These are phyloP conservation scores for Backusella australiensis DNA, from an alignment of 192 early-diverging fungal species.

Conservation along the genomic window DNA sequence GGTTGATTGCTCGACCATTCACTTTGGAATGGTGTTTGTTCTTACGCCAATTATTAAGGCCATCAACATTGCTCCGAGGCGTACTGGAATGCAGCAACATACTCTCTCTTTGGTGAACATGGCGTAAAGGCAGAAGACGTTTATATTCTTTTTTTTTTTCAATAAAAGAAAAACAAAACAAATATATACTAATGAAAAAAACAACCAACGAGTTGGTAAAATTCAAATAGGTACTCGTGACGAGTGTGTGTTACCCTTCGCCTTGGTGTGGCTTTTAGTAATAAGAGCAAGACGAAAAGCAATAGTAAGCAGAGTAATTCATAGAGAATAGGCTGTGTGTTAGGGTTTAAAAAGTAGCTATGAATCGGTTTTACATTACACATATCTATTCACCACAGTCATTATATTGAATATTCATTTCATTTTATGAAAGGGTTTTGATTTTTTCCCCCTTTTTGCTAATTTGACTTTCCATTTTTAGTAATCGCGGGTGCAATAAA, in stretches of 20 bases:
- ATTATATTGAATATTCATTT: background rate
- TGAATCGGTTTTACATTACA: background rate
- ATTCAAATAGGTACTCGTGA: background rate
- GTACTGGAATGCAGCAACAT: conserved; percentile 17
- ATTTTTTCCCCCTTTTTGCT: background rate
- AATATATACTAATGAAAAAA: background rate
- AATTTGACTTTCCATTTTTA: background rate
- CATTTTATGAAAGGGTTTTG: background rate
- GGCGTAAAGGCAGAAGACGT: background rate
- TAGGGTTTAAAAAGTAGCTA: background rate
- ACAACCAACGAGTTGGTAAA: background rate
- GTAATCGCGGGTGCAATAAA: background rate
- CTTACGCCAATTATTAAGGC: conserved; percentile 18
- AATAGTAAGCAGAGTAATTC: background rate
- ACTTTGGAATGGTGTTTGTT: background rate
- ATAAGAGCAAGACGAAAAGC: background rate
- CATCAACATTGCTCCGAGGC: conserved; percentile 18
- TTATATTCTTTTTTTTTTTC: too few relatives aligned
- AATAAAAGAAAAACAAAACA: background rate
- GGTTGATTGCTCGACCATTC: background rate
- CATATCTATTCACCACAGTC: background rate
- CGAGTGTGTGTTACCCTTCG: background rate
- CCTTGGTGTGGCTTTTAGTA: background rate
- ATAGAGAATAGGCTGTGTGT: background rate
- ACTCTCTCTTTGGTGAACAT: conserved; percentile 10